Evolutionary conservation across 306 rosid species (phyloP).

Genomic region (Lathyrus oleraceus): DNA sequence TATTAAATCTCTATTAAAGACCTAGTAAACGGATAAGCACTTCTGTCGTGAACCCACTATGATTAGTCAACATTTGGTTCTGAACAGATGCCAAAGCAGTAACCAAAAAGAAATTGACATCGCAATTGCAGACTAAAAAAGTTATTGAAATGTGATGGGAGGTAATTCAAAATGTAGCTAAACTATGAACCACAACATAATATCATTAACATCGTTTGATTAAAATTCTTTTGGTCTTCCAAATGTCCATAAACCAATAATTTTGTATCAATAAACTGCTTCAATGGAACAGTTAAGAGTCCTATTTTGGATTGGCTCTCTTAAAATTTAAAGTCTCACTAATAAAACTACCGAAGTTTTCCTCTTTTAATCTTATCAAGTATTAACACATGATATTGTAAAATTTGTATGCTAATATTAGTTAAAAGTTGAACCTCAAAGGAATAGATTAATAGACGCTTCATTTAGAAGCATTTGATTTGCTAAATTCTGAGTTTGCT

Average conservation of each 20-base stretch:
- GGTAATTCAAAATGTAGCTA: background rate
- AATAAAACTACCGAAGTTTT: background rate
- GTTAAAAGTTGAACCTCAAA: background rate
- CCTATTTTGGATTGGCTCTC: background rate
- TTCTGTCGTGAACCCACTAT: too few species aligned
- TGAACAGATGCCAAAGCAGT: background rate
- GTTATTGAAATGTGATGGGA: background rate
- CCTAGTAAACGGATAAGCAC: too few species aligned
- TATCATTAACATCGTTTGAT: background rate
- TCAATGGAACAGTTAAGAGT: too few species aligned
- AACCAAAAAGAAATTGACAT: background rate
- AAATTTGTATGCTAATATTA: background rate
- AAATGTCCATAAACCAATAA: background rate
- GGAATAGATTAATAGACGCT: background rate
- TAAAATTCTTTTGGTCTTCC: background rate
- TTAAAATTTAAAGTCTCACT: background rate
- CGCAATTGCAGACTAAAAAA: background rate
- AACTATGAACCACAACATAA: background rate
- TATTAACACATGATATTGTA: background rate
- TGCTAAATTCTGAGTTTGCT: too few species aligned
- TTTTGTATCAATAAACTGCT: background rate
- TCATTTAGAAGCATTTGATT: background rate
- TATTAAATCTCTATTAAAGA: too few species aligned
- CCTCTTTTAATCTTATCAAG: background rate
- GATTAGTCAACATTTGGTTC: too few species aligned